phyloP scores from a whole-genome alignment of 2,329 filamentous ascomycete species.

The Nigrograna mackinnonii region DNA sequence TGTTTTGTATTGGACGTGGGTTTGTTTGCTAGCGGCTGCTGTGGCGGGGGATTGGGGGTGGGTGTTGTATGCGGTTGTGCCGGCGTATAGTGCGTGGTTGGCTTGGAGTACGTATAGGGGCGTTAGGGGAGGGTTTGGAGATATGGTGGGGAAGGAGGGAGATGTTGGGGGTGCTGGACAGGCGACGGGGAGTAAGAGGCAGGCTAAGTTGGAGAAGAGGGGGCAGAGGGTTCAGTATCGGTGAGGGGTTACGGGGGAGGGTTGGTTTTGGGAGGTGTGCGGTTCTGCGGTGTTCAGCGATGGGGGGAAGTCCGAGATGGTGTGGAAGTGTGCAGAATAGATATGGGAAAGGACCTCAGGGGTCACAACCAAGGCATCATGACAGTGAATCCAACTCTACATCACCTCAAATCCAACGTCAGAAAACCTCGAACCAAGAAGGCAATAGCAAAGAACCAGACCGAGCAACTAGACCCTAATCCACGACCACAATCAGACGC shows the following conservation, averaged over 20 bases:
- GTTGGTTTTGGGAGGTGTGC: neutral
- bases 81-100: slow-evolving; percentile 49
- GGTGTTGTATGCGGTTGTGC: slow-evolving; percentile 57
- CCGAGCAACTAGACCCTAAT: no score
- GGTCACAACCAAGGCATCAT: no score
- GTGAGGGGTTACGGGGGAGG: slow-evolving; percentile 21
- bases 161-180: slow-evolving; percentile 45
- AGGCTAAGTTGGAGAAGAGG: slow-evolving; percentile 56
- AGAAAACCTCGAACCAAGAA: no score
- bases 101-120: slow-evolving; percentile 52
- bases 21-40: slow-evolving; percentile 70
- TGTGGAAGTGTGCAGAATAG: no score
- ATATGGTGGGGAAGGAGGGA: no score
- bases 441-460: no score
- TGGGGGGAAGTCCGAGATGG: no score
- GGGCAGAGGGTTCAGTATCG: slow-evolving; percentile 53
- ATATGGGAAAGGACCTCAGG: no score
- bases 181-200: slow-evolving; percentile 48
- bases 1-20: slow-evolving; percentile 92
- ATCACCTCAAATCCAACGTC: no score
- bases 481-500: no score
- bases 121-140: slow-evolving; percentile 41
- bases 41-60: slow-evolving; percentile 81
- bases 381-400: no score
- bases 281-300: no score